A percentile compares a stretch with the other conserved stretches of the same genome.
These are phyloP conservation scores for Posidonia australis DNA, from an alignment of 106 monocot species.

Conservation along the genomic window DNA sequence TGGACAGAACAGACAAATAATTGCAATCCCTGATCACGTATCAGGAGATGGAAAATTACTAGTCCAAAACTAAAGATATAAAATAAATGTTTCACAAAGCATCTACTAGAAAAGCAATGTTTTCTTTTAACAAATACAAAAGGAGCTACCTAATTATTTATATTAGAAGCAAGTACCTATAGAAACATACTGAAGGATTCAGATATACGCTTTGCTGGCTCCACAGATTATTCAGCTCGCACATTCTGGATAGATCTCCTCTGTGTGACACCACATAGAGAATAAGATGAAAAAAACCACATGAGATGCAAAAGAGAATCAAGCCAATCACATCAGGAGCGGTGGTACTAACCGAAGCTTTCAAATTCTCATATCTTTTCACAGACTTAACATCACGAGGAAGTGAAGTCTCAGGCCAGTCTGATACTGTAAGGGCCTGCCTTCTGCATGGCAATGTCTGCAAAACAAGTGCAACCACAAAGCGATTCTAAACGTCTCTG, in stretches of 20 bases:
- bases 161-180: slow-evolving; percentile 30
- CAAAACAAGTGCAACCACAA: slow-evolving; percentile 1
- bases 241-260: slow-evolving; percentile 72
- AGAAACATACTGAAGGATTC: slow-evolving; percentile 71
- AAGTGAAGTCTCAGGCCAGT: slow-evolving; percentile 66
- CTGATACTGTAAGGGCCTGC: slow-evolving; percentile 62
- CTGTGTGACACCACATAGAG: slow-evolving; percentile 16
- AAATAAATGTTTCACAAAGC: no score
- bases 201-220: slow-evolving; percentile 91
- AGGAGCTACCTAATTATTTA: no score
- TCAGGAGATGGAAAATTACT: no score
- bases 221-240: slow-evolving; percentile 94
- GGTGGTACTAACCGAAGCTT: slow-evolving; percentile 51
- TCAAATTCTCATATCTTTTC: slow-evolving; percentile 91
- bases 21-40: no score
- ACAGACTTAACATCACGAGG: slow-evolving; percentile 60
- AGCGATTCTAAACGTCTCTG: neutral
- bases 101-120: no score
- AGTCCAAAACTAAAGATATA: no score
- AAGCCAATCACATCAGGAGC: neutral
- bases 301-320: neutral
- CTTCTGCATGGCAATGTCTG: slow-evolving; percentile 76
- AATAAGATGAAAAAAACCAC: neutral
- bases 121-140: no score
- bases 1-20: no score